These are phyloP conservation scores for Aspergillus sp. DNA, from an alignment of 2,329 filamentous ascomycete genomes.

Conservation along the genomic window DNA sequence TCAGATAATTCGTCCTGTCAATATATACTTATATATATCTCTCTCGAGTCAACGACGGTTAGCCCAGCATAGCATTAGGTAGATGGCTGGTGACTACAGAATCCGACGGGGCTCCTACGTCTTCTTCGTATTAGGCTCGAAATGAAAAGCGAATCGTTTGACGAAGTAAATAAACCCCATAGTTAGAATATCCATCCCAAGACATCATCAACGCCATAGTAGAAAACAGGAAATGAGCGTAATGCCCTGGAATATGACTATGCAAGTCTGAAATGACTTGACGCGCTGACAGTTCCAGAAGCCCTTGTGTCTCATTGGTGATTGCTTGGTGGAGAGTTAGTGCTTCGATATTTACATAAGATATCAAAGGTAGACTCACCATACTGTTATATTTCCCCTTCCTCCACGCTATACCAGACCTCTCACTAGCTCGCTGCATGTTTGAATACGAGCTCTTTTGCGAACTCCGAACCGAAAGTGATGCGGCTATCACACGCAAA, in stretches of 20 bases:
- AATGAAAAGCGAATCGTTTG: background rate
- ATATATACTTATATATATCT: background rate
- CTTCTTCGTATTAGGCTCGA: background rate
- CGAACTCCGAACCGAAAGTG: background rate
- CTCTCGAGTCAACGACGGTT: background rate
- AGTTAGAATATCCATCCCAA: background rate
- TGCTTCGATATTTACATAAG: too few species aligned
- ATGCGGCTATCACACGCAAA: background rate
- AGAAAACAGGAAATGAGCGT: background rate
- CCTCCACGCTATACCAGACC: slow-evolving; percentile 31
- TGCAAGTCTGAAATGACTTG: too few species aligned
- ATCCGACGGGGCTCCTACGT: background rate
- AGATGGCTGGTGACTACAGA: background rate
- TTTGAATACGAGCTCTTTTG: background rate
- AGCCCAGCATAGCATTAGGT: too few species aligned
- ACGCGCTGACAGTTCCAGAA: too few species aligned
- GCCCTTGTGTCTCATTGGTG: too few species aligned
- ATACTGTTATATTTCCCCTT: slow-evolving; percentile 28
- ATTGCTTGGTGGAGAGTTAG: too few species aligned
- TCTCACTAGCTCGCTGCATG: slow-evolving; percentile 2
- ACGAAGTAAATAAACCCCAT: background rate
- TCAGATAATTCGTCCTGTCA: slow-evolving; percentile 1
- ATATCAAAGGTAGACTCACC: slow-evolving; percentile 4
- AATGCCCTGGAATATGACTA: background rate
- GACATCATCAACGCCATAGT: background rate